Conservation (phyloP, 108 stramenopile genomes). For the Discostella pseudostelligera region DNA sequence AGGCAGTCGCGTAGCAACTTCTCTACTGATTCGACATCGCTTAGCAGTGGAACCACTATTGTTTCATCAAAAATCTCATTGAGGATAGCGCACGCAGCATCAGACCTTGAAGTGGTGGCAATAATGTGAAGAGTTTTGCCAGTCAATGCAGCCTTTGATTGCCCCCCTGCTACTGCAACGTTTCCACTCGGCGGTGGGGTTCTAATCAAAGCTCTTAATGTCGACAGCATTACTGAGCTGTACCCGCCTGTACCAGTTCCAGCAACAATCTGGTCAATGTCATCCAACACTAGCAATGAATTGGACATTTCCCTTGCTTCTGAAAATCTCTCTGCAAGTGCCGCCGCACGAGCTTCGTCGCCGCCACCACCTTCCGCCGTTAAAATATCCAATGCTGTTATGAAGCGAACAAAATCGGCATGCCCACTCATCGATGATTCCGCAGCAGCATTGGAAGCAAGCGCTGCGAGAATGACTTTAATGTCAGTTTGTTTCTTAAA, state of each 20-base stretch:
- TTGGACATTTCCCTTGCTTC: constrained; percentile 67
- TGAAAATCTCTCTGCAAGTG: constrained; percentile 64
- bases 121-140: constrained; percentile 66
- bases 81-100: constrained; percentile 63
- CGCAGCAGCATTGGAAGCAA: constrained; percentile 53
- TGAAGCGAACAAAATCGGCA: constrained; percentile 66
- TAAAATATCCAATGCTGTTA: constrained; percentile 69
- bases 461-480: constrained; percentile 3
- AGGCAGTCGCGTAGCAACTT: constrained; percentile 54
- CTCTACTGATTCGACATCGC: constrained; percentile 48
- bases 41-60: constrained; percentile 58
- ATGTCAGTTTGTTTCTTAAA: not conserved
- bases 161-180: constrained; percentile 54
- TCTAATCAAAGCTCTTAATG: constrained; percentile 71
- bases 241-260: constrained; percentile 61
- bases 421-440: constrained; percentile 58
- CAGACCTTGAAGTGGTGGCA: constrained; percentile 63
- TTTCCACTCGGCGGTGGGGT: constrained; percentile 54
- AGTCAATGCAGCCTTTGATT: constrained; percentile 24
- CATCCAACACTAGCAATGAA: constrained; percentile 71
- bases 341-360: constrained; percentile 69
- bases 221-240: constrained; percentile 74
- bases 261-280: constrained; percentile 75
- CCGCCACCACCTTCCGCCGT: constrained; percentile 56
- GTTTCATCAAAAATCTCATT: constrained; percentile 77